Percentiles rank a stretch among this genome's conserved stretches.
Evolutionary conservation across 768 basidiomycete genomes (phyloP).

Genomic region (Amanita muscaria): DNA sequence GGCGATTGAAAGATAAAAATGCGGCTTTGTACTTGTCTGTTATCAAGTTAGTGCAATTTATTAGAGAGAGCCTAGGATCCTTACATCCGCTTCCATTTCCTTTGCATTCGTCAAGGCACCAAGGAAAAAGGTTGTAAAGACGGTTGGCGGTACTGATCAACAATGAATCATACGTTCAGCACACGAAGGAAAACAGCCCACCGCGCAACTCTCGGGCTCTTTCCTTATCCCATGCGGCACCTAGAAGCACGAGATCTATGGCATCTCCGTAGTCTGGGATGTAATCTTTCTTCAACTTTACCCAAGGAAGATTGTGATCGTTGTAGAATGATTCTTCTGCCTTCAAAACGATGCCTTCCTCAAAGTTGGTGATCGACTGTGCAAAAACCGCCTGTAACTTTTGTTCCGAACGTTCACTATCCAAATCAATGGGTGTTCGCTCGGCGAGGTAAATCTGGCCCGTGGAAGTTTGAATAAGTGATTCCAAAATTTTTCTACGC

Average conservation of each 20-base stretch:
- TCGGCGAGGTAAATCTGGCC: constrained; percentile 61
- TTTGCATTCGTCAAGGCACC: constrained; percentile 52
- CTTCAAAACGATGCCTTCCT: constrained; percentile 77
- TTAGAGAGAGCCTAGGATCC: constrained; percentile 15
- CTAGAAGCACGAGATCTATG: constrained; percentile 71
- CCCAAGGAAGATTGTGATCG: constrained; percentile 61
- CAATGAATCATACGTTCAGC: background rate
- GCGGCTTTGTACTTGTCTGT: constrained; percentile 40
- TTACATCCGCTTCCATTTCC: constrained; percentile 30
- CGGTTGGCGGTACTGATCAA: constrained; percentile 52
- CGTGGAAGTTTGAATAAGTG: constrained; percentile 38
- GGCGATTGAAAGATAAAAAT: constrained; percentile 68
- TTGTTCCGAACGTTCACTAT: constrained; percentile 12
- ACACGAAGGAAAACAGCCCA: constrained; percentile 18
- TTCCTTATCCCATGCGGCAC: constrained; percentile 71
- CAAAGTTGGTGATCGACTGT: constrained; percentile 35
- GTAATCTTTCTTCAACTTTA: constrained; percentile 86
- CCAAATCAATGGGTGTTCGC: constrained; percentile 39
- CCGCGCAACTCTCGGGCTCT: constrained; percentile 72
- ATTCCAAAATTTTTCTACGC: constrained; percentile 57
- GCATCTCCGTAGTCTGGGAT: constrained; percentile 79
- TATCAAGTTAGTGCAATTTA: constrained; percentile 1
- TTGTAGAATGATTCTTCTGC: constrained; percentile 61
- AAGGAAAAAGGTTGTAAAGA: constrained; percentile 74
- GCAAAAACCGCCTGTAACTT: constrained; percentile 40